Percentiles rank a stretch among this genome's conserved stretches.
Conservation (phyloP, 257 asterid genomes). For the Gentiana macrophylla region DNA sequence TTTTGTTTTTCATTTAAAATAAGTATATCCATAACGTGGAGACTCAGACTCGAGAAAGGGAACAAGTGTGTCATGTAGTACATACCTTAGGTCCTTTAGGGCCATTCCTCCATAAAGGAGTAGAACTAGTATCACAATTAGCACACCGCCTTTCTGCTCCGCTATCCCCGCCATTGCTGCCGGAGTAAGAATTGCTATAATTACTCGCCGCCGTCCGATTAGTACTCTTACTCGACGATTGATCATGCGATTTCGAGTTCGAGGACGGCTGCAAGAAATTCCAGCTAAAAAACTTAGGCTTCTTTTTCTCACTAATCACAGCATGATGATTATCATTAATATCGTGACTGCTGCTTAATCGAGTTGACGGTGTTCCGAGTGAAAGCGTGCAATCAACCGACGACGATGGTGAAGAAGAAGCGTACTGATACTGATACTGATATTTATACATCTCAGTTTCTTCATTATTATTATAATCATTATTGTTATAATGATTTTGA, state of each 20-base stretch:
- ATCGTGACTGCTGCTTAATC: constrained; percentile 14
- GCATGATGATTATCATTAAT: too few species aligned
- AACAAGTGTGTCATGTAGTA: too few species aligned
- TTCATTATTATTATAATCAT: constrained; percentile 2
- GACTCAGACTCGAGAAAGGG: too few species aligned
- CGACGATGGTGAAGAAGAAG: constrained; percentile 19
- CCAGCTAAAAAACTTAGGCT: constrained; percentile 52
- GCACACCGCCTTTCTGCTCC: constrained; percentile 87
- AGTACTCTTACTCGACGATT: constrained; percentile 16
- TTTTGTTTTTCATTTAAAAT: too few species aligned
- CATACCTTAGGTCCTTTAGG: constrained; percentile 21
- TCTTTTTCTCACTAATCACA: too few species aligned
- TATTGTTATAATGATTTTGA: constrained; percentile 10
- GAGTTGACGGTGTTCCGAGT: constrained; percentile 86
- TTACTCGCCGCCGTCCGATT: constrained; percentile 19
- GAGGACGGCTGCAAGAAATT: constrained; percentile 49
- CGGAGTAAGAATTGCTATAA: constrained; percentile 7
- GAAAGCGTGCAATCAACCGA: constrained; percentile 91
- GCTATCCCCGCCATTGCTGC: constrained; percentile 30
- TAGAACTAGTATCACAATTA: constrained; percentile 88
- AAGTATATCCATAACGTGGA: too few species aligned
- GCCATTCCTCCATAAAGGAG: constrained; percentile 97
- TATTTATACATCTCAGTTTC: constrained; percentile 28
- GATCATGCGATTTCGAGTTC: constrained; percentile 24
- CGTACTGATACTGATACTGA: constrained; percentile 20